phyloP scores from a whole-genome alignment of 306 rosid species.

The Parietaria judaica region DNA sequence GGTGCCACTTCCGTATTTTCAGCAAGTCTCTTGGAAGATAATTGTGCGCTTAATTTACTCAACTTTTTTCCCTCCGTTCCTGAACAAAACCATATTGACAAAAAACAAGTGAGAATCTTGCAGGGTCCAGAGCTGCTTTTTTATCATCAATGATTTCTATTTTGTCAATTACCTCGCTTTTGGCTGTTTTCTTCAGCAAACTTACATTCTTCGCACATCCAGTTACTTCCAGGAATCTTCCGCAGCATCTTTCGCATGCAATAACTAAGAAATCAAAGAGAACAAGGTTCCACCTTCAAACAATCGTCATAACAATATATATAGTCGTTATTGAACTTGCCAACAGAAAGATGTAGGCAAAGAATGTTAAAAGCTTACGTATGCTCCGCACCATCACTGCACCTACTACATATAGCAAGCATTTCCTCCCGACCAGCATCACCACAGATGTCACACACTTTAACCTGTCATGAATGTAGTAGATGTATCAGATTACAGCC shows the following conservation, averaged over 20 bases:
- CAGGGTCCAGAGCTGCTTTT: neutral
- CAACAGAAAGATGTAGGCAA: constrained; percentile 8
- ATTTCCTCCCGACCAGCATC: constrained; percentile 85
- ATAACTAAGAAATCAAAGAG: constrained; percentile 47
- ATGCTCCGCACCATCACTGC: constrained; percentile 98
- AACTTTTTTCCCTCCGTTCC: constrained; percentile 29
- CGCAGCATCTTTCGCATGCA: constrained; percentile 85
- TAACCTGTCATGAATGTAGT: constrained; percentile 43
- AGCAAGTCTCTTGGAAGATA: constrained; percentile 53
- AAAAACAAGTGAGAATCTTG: constrained; percentile 1
- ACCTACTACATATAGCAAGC: constrained; percentile 85
- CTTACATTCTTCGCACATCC: constrained; percentile 93
- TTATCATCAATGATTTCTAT: neutral
- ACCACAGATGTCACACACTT: constrained; percentile 96
- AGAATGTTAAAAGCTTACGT: constrained; percentile 44
- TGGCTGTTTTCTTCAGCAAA: constrained; percentile 46
- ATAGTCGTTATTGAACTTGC: constrained; percentile 14
- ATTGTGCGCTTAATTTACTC: constrained; percentile 31
- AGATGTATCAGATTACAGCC: neutral
- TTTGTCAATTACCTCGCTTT: constrained; percentile 44
- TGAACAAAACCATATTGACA: constrained; percentile 15
- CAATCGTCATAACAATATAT: constrained; percentile 15
- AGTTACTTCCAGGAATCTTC: constrained; percentile 67
- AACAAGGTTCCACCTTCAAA: constrained; percentile 13
- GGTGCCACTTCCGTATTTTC: constrained; percentile 46